Conservation (phyloP, 768 basidiomycete species). For the Tylopilus sp. region DNA sequence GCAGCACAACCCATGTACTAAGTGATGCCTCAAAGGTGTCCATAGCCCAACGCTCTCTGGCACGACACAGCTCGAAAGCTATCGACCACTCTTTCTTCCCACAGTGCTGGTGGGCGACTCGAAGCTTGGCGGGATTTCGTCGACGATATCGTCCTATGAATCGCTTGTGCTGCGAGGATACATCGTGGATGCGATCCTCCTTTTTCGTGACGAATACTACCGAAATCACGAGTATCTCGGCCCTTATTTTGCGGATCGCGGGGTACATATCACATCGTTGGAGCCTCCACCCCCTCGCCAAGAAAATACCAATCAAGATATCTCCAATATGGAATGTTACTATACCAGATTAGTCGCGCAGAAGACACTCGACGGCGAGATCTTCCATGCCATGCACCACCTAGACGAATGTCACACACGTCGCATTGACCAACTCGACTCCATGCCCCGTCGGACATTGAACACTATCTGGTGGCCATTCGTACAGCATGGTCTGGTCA, state of each 20-base stretch:
- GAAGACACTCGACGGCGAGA: constrained; percentile 31
- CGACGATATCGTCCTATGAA: constrained; percentile 91
- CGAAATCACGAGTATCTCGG: constrained; percentile 80
- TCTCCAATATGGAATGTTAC: constrained; percentile 59
- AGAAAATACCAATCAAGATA: constrained; percentile 44
- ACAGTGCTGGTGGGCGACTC: constrained; percentile 86
- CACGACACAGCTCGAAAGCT: constrained; percentile 79
- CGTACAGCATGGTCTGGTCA: constrained; percentile 80
- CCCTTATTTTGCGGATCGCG: constrained; percentile 75
- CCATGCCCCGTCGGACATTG: constrained; percentile 75
- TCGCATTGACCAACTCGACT: constrained; percentile 70
- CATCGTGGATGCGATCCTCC: constrained; percentile 75
- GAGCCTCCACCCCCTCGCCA: constrained; percentile 55
- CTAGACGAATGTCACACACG: constrained; percentile 59
- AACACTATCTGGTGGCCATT: constrained; percentile 96
- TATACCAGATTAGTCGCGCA: constrained; percentile 53
- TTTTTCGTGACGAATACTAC: constrained; percentile 86
- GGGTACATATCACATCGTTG: constrained; percentile 51
- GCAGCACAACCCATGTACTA: not conserved
- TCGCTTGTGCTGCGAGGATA: constrained; percentile 89
- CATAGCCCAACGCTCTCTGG: constrained; percentile 87
- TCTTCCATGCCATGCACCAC: constrained; percentile 49
- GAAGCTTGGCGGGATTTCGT: constrained; percentile 89
- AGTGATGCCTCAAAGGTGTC: constrained; percentile 55
- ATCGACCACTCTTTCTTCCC: constrained; percentile 84